A percentile compares a stretch with the other conserved stretches of the same genome.
These are phyloP conservation scores for Ceratocystis ficicola DNA, from an alignment of 2,329 filamentous ascomycete species.

Conservation along the genomic window DNA sequence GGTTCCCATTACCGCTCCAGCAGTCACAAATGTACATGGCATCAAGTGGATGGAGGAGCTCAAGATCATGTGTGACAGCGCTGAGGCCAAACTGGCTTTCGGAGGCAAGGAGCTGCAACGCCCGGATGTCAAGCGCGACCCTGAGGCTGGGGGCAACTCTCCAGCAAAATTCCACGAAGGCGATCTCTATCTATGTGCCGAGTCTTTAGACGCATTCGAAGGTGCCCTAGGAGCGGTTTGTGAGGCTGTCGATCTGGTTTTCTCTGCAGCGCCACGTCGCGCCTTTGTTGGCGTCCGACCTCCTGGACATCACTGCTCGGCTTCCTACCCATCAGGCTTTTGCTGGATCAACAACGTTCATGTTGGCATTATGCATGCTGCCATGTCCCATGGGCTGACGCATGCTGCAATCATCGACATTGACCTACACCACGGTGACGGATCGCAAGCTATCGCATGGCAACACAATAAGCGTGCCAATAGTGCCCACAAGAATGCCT, in stretches of 20 bases:
- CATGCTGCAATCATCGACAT: slow-evolving; percentile 92
- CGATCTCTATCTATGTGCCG: slow-evolving; percentile 79
- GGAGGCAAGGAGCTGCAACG: slow-evolving; percentile 68
- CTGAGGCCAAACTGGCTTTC: slow-evolving; percentile 63
- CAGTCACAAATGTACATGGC: slow-evolving; percentile 85
- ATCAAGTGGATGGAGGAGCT: slow-evolving; percentile 88
- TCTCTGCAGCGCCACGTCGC: slow-evolving; percentile 50
- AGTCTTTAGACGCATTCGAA: slow-evolving; percentile 78
- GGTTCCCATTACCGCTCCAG: slow-evolving; percentile 58
- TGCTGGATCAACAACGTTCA: slow-evolving; percentile 99
- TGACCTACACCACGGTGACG: slow-evolving; percentile 83
- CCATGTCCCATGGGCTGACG: slow-evolving; percentile 70
- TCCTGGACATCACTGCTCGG: slow-evolving; percentile 90
- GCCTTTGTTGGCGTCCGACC: slow-evolving; percentile 89
- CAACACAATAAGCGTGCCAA: slow-evolving; percentile 70
- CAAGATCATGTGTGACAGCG: slow-evolving; percentile 68
- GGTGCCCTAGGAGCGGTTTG: slow-evolving; percentile 86
- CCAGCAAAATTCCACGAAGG: slow-evolving; percentile 59
- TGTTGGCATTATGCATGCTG: slow-evolving; percentile 85
- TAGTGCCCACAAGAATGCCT: slow-evolving; percentile 59
- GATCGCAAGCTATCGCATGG: slow-evolving; percentile 93
- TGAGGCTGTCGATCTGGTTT: slow-evolving; percentile 80
- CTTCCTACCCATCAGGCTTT: slow-evolving; percentile 81
- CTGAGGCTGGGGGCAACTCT: slow-evolving; percentile 33
- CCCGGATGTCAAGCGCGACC: slow-evolving; percentile 46